Evolutionary conservation across 805 yeast genomes (phyloP), one percentile per base, ranked within the genome.

Genomic region (Priceomyces fermenticarens): DNA sequence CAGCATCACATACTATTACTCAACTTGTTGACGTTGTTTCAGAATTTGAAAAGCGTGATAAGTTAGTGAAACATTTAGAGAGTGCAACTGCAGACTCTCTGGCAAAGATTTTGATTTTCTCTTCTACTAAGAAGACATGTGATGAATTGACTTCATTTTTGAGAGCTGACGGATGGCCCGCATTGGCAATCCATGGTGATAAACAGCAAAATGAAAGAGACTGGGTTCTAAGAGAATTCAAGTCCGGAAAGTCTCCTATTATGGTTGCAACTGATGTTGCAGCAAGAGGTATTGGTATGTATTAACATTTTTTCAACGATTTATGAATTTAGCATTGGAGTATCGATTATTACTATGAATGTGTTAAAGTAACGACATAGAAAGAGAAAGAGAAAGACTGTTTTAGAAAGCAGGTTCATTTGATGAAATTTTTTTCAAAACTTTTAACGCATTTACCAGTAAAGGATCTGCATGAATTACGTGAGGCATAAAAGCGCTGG

Each of bases 261-360:
- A 89, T 93, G 97, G 96, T 90, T 63, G 99, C 99, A 48, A 93
- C 99, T 51, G 99, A 93, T 70, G 99, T 93, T 66, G 99, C 99
- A 49, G 97, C 99, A 53, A 87, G 99, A 80, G 99, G 99, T 82
- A 89, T 93, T 75, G 97, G 96, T 88, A 88, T 71, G 97, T 87
- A 66, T 62, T 45, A 49, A 48, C 35, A 34, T 20, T 39, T 35
- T 15, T 25, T 13, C 10, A 32, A 12, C 32, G 14, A 29, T 29
- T 29, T 29, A 12, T 20, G 25, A 20, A 5, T 20, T 20, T 20
- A 11, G 35, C 35, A 32, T 16, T 17, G 23, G 17, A 17, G 23
- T 32, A 17, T 3, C 27, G 17, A 9, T 13, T 25, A 13, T 31
- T 33, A 42, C 40, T 47, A 40, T 34, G 30, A 38, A 27, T 13